Conservation (phyloP, 305 asterid species). For the Fraxinus xanthoxyloides region DNA sequence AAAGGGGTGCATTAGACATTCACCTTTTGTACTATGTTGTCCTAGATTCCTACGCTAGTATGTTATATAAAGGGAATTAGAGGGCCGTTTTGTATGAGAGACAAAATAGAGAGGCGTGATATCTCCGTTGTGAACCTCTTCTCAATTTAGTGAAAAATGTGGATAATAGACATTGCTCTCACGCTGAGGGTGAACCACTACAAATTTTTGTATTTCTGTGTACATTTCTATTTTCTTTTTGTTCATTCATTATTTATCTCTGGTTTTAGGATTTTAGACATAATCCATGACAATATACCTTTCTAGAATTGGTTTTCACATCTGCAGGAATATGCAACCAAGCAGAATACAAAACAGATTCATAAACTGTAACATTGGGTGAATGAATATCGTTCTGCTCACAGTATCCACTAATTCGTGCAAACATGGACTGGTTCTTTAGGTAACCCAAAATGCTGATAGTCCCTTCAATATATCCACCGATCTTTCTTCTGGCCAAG, state of each 20-base stretch:
- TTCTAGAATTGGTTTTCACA: slow-evolving; percentile 25
- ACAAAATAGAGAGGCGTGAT: neutral
- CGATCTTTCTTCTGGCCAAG: neutral
- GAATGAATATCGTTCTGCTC: slow-evolving; percentile 47
- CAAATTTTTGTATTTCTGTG: neutral
- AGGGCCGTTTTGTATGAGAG: neutral
- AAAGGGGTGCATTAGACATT: neutral
- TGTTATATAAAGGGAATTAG: neutral
- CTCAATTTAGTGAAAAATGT: neutral
- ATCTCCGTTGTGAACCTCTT: neutral
- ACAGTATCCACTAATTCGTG: slow-evolving; percentile 44
- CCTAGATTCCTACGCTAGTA: neutral
- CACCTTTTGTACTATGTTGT: neutral
- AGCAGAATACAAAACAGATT: slow-evolving; percentile 39
- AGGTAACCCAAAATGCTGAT: neutral
- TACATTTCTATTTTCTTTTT: neutral
- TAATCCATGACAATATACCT: slow-evolving; percentile 17
- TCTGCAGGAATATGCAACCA: slow-evolving; percentile 43
- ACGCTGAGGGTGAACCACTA: neutral
- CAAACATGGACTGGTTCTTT: slow-evolving; percentile 29
- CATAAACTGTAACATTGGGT: slow-evolving; percentile 39
- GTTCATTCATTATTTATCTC: neutral
- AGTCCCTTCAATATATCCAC: neutral
- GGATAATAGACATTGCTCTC: neutral
- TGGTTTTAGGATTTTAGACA: neutral